Percentiles rank a stretch among this genome's conserved stretches.
phyloP scores from a whole-genome alignment of 768 basidiomycete species.

The Rhodosporidiobolus sp. region DNA sequence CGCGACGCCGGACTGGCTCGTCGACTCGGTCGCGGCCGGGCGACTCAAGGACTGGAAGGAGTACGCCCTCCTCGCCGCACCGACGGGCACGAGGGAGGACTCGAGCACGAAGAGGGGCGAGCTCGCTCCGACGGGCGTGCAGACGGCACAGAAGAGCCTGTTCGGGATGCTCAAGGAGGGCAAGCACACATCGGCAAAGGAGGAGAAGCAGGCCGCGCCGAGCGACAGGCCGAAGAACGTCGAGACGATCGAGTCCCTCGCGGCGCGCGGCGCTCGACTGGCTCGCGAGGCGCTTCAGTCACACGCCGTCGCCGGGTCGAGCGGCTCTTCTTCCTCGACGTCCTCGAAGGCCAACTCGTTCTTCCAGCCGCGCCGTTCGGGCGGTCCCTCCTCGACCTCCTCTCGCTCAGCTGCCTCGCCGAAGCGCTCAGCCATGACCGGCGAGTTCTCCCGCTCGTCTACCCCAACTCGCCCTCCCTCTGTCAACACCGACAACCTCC shows the following conservation, averaged over 20 bases:
- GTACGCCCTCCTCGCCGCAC: conserved; percentile 50
- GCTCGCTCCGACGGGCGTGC: conserved; percentile 15
- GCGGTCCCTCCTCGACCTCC: neutral
- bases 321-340: neutral
- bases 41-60: conserved; percentile 74
- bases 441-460: too few relatives aligned
- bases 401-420: neutral
- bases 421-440: neutral
- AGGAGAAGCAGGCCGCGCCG: neutral
- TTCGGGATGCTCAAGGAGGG: conserved; percentile 25
- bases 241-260: conserved; percentile 28
- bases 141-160: conserved; percentile 35
- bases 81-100: neutral
- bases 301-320: neutral
- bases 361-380: conserved; percentile 11
- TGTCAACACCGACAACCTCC: neutral
- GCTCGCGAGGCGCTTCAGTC: conserved; percentile 9
- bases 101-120: neutral
- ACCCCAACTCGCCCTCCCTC: neutral
- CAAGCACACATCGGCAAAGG: neutral
- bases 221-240: neutral
- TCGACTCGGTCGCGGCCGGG: conserved; percentile 68
- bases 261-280: conserved; percentile 25
- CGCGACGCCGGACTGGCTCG: conserved; percentile 81
- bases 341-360: neutral